Conservation (phyloP, 2,329 filamentous ascomycete genomes). For the Fusarium phyllophilum region DNA sequence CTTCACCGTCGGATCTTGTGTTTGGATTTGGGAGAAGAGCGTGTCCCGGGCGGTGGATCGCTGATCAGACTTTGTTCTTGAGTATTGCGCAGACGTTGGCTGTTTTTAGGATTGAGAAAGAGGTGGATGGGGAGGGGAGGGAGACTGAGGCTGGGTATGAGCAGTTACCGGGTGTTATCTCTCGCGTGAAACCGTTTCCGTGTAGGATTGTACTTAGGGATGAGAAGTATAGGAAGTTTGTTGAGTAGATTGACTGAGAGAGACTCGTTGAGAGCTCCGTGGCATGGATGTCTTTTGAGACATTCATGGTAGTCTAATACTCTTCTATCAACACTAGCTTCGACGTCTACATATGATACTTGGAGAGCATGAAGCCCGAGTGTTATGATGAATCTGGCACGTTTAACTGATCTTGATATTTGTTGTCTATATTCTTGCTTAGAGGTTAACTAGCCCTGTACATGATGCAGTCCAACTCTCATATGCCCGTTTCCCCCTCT, state of each 20-base stretch:
- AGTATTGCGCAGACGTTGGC: conserved; percentile 55
- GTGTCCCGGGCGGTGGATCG: conserved; percentile 50
- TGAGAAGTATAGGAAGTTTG: neutral
- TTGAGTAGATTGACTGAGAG: neutral
- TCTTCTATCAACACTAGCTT: too few relatives aligned
- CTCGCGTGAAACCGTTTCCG: conserved; percentile 6
- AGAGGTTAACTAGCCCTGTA: neutral
- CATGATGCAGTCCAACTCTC: conserved; percentile 15
- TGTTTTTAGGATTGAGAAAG: conserved; percentile 53
- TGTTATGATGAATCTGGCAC: too few relatives aligned
- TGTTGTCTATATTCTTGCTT: rapidly evolving
- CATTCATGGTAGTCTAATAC: too few relatives aligned
- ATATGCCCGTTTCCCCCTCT: conserved; percentile 26
- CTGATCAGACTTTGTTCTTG: conserved; percentile 46
- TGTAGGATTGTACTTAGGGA: neutral
- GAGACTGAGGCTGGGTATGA: conserved; percentile 42
- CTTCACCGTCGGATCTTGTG: conserved; percentile 40
- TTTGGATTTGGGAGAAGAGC: conserved; percentile 52
- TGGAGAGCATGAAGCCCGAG: too few relatives aligned
- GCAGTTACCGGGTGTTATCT: conserved; percentile 17
- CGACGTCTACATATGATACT: too few relatives aligned
- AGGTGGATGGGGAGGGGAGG: conserved; percentile 45
- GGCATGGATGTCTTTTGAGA: rapidly evolving
- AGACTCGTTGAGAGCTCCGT: neutral
- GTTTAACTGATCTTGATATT: too few relatives aligned